Percentiles rank a stretch among this genome's conserved stretches.
Evolutionary conservation across 2,329 filamentous ascomycete species (phyloP).

Genomic region (Sporothrix variecibatus): DNA sequence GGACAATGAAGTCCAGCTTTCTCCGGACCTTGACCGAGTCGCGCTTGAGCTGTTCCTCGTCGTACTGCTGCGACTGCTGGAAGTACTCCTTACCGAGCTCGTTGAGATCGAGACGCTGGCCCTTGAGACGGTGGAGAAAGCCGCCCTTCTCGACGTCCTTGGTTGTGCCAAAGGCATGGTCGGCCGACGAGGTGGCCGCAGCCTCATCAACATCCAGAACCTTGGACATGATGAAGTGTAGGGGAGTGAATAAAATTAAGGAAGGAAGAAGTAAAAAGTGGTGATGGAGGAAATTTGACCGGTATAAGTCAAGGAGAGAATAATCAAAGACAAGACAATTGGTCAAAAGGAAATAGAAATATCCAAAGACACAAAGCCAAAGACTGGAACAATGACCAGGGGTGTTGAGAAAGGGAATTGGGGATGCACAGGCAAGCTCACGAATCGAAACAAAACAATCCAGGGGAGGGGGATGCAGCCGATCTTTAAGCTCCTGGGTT

Average conservation of each 20-base stretch:
- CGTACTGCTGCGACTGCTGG: constrained; percentile 40
- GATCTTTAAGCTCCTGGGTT: constrained; percentile 19
- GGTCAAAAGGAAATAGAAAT: not conserved
- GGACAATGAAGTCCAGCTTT: constrained; percentile 42
- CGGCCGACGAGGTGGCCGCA: not conserved
- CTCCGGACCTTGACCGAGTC: constrained; percentile 38
- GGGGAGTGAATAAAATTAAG: not conserved
- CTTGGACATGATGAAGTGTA: constrained; percentile 14
- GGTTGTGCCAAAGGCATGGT: constrained; percentile 14
- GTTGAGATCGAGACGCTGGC: constrained; percentile 25
- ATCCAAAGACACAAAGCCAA: not conserved
- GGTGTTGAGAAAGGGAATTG: not conserved
- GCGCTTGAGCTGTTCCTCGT: constrained; percentile 38
- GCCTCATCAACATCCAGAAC: constrained; percentile 11
- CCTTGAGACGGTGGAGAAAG: not conserved
- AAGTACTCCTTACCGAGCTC: constrained; percentile 36
- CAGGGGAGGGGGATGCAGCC: constrained; percentile 1
- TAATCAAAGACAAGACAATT: not conserved
- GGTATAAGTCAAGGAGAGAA: not conserved
- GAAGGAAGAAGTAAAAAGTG: not conserved
- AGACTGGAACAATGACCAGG: not conserved
- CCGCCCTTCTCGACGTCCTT: constrained; percentile 16
- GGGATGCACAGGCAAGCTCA: not conserved
- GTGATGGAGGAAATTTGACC: not conserved
- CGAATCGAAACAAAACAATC: not conserved